Base-by-base conservation (phyloP, 176 grass and related monocot species). In the Otatea glauca region DNA sequence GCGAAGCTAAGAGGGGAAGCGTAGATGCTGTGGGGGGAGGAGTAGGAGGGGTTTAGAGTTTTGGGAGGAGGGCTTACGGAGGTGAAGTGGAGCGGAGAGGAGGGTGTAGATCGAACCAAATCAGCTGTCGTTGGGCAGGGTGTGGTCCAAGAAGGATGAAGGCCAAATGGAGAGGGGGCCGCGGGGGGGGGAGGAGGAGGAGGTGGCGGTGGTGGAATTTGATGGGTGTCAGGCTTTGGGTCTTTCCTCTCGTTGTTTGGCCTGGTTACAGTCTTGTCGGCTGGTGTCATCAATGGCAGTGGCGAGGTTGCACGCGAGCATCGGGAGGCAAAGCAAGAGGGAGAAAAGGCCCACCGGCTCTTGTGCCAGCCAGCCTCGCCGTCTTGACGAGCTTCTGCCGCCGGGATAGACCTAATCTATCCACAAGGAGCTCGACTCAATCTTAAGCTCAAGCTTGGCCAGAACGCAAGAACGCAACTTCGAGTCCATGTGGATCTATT, bases 131-230 rank as follows among this genome's bases (percentile, higher is more conserved):
- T 2, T 14, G 16, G 23, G 63, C 83, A 76, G 83, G 88, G 88
- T 84, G 86, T 84, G 88, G 88, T 84, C 88, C 88, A 90, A 79
- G 79, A 90, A 86, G 67, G 18, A 74, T 84, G 84, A 90, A 90
- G 84, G 84, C 88, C 29, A 29, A 29, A 1, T 1, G 29, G 29
- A 29, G n/a, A n/a, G n/a, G n/a, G 82, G 70, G n/a, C n/a, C n/a
- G 70, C 64, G 75, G 21, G 38, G 4, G 12, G 29, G 29, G 29
- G 29, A 32, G 21, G 20, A 2, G 6, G 21, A 10, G 17, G 3
- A 17, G n/a, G 5, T 10, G 12, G 39, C 7, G 18, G 35, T 12
- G 16, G 13, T 16, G 24, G 16, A 29, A 7, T n/a, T 29, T 17
- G 37, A 62, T 25, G 75, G 66, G 27, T 72, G 62, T 29, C 29